These are phyloP conservation scores for Tetratostichococcus sp. DNA, from an alignment of 139 green algal genomes.

Conservation along the genomic window DNA sequence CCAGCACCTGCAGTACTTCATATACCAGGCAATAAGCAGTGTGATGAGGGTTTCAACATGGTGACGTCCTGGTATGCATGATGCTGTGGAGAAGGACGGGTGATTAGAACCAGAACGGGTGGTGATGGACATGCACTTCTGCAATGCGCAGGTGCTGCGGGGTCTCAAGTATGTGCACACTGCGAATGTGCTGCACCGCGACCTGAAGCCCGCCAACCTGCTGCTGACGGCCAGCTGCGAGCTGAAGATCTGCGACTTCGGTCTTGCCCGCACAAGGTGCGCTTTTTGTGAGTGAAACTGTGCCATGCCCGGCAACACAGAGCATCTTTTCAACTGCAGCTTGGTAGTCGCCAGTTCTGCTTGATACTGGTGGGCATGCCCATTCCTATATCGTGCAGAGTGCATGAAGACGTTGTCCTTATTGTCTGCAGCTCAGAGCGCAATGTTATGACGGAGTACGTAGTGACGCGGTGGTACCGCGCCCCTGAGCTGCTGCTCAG, in stretches of 20 bases:
- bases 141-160: slow-evolving; percentile 62
- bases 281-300: no score
- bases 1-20: slow-evolving; percentile 98
- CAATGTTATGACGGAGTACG: slow-evolving; percentile 96
- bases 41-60: slow-evolving; percentile 18
- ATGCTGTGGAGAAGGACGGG: no score
- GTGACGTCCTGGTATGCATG: no score
- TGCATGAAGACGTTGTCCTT: no score
- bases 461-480: slow-evolving; percentile 95
- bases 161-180: slow-evolving; percentile 93
- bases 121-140: no score
- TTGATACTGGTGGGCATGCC: no score
- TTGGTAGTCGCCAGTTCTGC: no score
- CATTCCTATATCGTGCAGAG: no score
- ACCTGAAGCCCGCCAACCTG: slow-evolving; percentile 97
- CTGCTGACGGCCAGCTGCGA: slow-evolving; percentile 96
- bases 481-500: slow-evolving; percentile 91
- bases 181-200: slow-evolving; percentile 86
- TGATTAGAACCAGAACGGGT: no score
- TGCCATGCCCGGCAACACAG: no score
- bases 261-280: slow-evolving; percentile 79
- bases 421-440: slow-evolving; percentile 57
- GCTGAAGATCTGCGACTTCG: slow-evolving; percentile 98
- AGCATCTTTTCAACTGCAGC: no score
- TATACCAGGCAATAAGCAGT: slow-evolving; percentile 84